These are phyloP conservation scores for Fraxinus excelsior DNA, from an alignment of 257 asterid species.

Conservation along the genomic window DNA sequence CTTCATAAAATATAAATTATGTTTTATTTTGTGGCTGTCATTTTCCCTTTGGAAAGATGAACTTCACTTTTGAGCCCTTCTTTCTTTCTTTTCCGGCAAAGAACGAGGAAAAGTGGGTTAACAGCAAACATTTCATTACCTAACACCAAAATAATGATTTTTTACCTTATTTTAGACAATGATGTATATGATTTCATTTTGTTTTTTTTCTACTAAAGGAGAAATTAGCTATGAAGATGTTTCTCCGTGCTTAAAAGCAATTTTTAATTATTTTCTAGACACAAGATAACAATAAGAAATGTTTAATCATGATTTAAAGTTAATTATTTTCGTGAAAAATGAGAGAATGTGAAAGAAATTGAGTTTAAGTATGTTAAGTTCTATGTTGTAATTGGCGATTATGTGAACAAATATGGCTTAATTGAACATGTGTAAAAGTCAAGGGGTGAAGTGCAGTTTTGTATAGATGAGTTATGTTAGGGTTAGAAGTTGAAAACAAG, in stretches of 20 bases:
- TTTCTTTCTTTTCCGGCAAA: neutral
- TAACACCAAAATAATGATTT: neutral
- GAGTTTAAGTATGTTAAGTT: too few relatives aligned
- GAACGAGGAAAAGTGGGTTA: neutral
- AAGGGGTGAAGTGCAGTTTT: too few relatives aligned
- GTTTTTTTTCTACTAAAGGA: neutral
- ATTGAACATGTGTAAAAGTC: too few relatives aligned
- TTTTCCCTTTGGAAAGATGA: neutral
- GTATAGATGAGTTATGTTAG: too few relatives aligned
- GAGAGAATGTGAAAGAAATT: too few relatives aligned
- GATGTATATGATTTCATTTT: neutral
- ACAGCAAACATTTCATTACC: neutral
- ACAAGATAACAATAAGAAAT: too few relatives aligned
- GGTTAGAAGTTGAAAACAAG: too few relatives aligned
- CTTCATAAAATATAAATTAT: neutral
- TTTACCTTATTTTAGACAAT: neutral
- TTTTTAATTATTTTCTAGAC: neutral
- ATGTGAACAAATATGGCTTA: too few relatives aligned
- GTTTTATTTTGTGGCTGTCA: neutral
- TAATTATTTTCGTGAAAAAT: too few relatives aligned
- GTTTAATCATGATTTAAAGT: too few relatives aligned
- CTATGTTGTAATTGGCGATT: too few relatives aligned
- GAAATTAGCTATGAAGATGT: too few relatives aligned
- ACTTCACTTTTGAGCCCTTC: neutral
- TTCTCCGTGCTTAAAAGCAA: neutral